Evolutionary conservation across 345 rosid genomes (phyloP).

Genomic region (Citrus mangshanensis): DNA sequence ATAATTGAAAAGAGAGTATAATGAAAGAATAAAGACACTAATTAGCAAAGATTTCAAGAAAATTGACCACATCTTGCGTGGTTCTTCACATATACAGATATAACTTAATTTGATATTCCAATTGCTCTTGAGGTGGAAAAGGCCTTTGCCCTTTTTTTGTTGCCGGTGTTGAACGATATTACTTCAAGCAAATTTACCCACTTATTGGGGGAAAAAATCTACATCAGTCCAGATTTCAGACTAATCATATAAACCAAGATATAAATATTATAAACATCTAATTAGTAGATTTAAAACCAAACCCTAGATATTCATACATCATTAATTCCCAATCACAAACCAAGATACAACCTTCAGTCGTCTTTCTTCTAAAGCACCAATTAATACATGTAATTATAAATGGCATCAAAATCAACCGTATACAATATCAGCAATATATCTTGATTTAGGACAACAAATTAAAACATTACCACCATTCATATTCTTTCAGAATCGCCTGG

Average conservation of each 20-base stretch:
- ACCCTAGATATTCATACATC: constrained; percentile 13
- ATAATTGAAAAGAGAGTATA: not conserved
- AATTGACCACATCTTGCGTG: not conserved
- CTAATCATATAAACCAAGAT: not conserved
- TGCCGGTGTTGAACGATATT: not conserved
- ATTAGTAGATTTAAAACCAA: constrained; percentile 4
- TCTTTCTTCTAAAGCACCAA: not conserved
- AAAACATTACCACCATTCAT: constrained; percentile 4
- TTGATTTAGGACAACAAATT: constrained; percentile 1
- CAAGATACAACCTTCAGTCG: not conserved
- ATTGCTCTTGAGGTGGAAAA: not conserved
- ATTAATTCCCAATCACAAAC: constrained; percentile 7
- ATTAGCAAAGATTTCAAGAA: not conserved
- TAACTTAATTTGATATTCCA: not conserved
- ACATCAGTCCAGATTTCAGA: not conserved
- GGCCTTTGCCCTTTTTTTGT: not conserved
- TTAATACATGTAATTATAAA: too few species aligned
- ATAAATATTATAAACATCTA: not conserved
- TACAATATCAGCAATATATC: not conserved
- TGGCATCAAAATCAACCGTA: not conserved
- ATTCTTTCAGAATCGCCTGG: constrained; percentile 12
- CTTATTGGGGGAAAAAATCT: not conserved
- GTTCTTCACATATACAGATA: not conserved
- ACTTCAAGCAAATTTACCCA: not conserved
- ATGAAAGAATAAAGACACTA: not conserved